These are phyloP conservation scores for Lipomyces mesembrius DNA, from an alignment of 805 yeast genomes.

Conservation along the genomic window DNA sequence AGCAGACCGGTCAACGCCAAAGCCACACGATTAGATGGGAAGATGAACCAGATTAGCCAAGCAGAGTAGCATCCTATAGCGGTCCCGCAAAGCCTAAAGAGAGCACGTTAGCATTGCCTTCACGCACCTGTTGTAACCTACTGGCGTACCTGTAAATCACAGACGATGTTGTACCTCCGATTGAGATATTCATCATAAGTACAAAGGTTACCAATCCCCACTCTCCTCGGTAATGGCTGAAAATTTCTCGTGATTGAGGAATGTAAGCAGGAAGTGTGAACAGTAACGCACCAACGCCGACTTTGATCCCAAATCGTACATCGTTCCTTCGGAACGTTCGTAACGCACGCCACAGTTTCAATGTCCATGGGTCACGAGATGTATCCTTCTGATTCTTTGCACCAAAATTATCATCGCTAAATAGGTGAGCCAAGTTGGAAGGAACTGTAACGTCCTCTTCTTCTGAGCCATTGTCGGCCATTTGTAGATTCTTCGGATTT, in stretches of 20 bases:
- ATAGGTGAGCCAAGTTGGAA: constrained; percentile 28
- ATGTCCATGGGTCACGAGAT: constrained; percentile 32
- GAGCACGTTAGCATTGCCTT: background rate
- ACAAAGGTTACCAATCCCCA: constrained; percentile 85
- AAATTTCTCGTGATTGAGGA: constrained; percentile 57
- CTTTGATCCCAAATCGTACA: constrained; percentile 77
- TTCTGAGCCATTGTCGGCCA: background rate
- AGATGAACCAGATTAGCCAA: constrained; percentile 53
- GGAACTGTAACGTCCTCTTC: constrained; percentile 32
- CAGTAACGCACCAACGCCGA: constrained; percentile 73
- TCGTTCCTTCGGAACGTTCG: constrained; percentile 65
- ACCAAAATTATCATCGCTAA: constrained; percentile 23
- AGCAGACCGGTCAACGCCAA: constrained; percentile 57
- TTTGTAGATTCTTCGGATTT: constrained; percentile 18
- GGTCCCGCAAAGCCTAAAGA: constrained; percentile 65
- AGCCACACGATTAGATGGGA: constrained; percentile 59
- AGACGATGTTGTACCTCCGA: constrained; percentile 84
- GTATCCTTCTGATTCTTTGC: constrained; percentile 20
- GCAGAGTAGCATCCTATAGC: constrained; percentile 60
- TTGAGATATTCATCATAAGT: constrained; percentile 80
- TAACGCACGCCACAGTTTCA: constrained; percentile 48
- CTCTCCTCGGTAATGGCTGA: constrained; percentile 74
- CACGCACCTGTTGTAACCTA: constrained; percentile 42
- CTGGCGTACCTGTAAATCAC: constrained; percentile 55
- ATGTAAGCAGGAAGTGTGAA: constrained; percentile 70